These are phyloP conservation scores for Lotus japonicus DNA, from an alignment of 306 rosid species.

Conservation along the genomic window DNA sequence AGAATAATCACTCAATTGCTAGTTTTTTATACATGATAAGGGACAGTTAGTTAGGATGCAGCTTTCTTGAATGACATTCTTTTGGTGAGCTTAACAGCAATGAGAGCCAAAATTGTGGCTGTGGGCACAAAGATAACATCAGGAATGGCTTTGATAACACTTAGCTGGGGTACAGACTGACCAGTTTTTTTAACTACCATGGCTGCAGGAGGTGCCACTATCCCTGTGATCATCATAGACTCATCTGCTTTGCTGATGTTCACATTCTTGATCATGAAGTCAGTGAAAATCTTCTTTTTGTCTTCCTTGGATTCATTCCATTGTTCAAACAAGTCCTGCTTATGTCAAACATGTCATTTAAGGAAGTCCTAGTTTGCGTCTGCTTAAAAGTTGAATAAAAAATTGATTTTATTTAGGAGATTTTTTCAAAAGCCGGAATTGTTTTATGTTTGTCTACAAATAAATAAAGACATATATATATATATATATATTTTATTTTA, in stretches of 20 bases:
- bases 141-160: slow-evolving; percentile 42
- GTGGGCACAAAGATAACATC: slow-evolving; percentile 55
- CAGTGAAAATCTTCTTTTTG: background rate
- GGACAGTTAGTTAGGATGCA: background rate
- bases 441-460: too few species aligned
- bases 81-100: slow-evolving; percentile 36
- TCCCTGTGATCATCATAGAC: slow-evolving; percentile 45
- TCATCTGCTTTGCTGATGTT: slow-evolving; percentile 33
- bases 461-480: too few species aligned
- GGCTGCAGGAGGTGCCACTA: slow-evolving; percentile 51
- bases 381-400: too few species aligned
- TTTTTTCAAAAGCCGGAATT: too few species aligned
- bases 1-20: background rate
- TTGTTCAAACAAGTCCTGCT: slow-evolving; percentile 3
- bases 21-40: background rate
- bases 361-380: too few species aligned
- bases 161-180: slow-evolving; percentile 41
- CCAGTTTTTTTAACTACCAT: slow-evolving; percentile 48
- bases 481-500: too few species aligned
- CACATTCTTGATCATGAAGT: slow-evolving; percentile 23
- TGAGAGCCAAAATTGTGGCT: slow-evolving; percentile 39
- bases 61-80: slow-evolving; percentile 28
- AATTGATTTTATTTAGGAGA: too few species aligned
- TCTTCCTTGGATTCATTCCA: background rate
- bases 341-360: background rate